phyloP scores from a whole-genome alignment of 352 stramenopile species.

The Globisporangium sylvaticum region DNA sequence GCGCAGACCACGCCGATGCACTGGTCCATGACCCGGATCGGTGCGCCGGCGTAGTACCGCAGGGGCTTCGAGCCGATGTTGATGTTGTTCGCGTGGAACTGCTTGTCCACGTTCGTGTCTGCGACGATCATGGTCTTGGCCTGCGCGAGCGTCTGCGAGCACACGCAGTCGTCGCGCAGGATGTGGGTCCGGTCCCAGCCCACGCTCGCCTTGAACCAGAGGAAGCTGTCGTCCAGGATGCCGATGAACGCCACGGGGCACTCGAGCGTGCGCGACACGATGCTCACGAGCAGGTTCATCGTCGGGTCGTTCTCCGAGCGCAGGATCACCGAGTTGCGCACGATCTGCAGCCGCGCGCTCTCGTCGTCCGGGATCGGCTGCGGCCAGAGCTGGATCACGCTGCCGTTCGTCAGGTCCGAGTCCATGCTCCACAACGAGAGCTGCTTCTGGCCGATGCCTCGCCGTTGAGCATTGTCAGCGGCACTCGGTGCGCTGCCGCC shows the following conservation, averaged over 20 bases:
- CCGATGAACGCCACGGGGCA: constrained; percentile 68
- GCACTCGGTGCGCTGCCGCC: background rate
- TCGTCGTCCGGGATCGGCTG: constrained; percentile 44
- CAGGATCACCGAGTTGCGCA: constrained; percentile 46
- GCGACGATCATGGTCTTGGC: constrained; percentile 54
- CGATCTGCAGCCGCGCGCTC: constrained; percentile 40
- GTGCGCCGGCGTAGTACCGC: constrained; percentile 62
- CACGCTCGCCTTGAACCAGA: constrained; percentile 69
- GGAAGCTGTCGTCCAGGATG: constrained; percentile 45
- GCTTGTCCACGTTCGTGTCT: constrained; percentile 63
- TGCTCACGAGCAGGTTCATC: constrained; percentile 67
- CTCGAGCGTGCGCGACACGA: constrained; percentile 62
- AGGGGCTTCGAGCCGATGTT: constrained; percentile 35
- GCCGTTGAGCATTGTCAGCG: background rate
- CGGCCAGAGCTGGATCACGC: constrained; percentile 65
- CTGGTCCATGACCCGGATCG: constrained; percentile 50
- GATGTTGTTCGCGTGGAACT: constrained; percentile 59
- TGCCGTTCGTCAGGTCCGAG: constrained; percentile 56
- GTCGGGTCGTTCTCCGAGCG: constrained; percentile 57
- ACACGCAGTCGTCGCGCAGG: constrained; percentile 56
- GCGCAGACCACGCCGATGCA: constrained; percentile 68
- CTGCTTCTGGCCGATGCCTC: constrained; percentile 30
- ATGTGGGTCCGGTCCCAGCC: constrained; percentile 57
- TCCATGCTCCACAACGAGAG: constrained; percentile 54
- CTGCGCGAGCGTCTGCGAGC: constrained; percentile 35